Evolutionary conservation across 2,329 filamentous ascomycete genomes (phyloP).

Genomic region (Hypoxylon sp.): DNA sequence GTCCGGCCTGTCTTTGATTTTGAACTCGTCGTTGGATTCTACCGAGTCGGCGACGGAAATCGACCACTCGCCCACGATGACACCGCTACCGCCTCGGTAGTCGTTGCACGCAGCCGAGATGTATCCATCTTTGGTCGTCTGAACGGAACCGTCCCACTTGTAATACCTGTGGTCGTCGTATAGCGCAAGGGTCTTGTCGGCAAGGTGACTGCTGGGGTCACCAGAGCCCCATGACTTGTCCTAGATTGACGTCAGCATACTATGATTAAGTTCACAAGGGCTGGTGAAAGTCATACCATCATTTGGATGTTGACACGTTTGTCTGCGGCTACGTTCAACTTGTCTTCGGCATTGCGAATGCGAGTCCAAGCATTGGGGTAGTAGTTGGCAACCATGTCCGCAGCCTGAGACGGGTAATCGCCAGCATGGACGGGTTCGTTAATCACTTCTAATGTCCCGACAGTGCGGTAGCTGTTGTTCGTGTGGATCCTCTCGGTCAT

Average conservation of each 20-base stretch:
- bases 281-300: constrained; percentile 45
- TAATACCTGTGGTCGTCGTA: constrained; percentile 53
- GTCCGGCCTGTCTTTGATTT: constrained; percentile 53
- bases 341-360: constrained; percentile 62
- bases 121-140: constrained; percentile 64
- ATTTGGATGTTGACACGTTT: constrained; percentile 63
- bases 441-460: constrained; percentile 66
- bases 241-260: constrained; percentile 26
- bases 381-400: constrained; percentile 58
- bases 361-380: constrained; percentile 62
- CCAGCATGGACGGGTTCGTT: constrained; percentile 63
- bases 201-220: constrained; percentile 60
- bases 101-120: constrained; percentile 65
- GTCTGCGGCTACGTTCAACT: constrained; percentile 56
- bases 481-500: constrained; percentile 64
- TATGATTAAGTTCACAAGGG: neutral
- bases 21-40: constrained; percentile 61
- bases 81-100: constrained; percentile 59
- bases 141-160: constrained; percentile 64
- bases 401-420: constrained; percentile 51
- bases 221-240: constrained; percentile 65
- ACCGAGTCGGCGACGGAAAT: constrained; percentile 66
- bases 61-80: constrained; percentile 73
- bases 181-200: constrained; percentile 56
- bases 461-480: constrained; percentile 61